Evolutionary conservation across 768 basidiomycete species (phyloP), one percentile per base, ranked within the genome.

Genomic region (Calvatia gigantea): DNA sequence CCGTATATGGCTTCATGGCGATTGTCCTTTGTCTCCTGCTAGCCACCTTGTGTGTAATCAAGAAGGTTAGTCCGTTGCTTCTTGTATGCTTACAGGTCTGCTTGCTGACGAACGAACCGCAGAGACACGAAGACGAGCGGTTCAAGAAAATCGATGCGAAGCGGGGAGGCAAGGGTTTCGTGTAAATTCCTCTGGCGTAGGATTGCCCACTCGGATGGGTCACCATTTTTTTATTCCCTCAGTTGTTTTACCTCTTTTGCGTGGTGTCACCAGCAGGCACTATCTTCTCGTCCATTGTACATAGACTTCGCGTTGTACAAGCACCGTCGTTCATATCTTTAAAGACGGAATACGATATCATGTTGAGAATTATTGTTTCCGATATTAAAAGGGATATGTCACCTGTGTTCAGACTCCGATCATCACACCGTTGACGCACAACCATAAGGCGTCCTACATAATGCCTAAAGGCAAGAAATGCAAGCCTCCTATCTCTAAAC

Each of bases 61-160:
- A 89, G 66, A 85, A 79, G 82, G 87, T 84, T 58, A 45, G 68
- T 57, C n/a, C 11, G 19, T 31, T 31, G 39, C 15, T 15, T 14
- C 32, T 52, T 33, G n/a, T 53, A 32, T 42, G 29, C 42, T 21
- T 32, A 0, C n/a, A 1, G 21, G 15, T 7, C 42, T 33, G 33
- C 44, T 39, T 42, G 46, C 33, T 52, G 29, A 29, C 29, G 44
- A 56, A 39, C n/a, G n/a, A 15, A 32, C 50, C 49, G 48, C 73
- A 92, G 90, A 81, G 91, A 62, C 75, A 85, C 67, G 86, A 94
- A 70, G 77, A 81, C 54, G 87, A 89, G 62, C 85, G 93, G 32
- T 95, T 96, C 79, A 85, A 82, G 76, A 88, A 79, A 73, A 95
- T 96, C 60, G 92, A 95, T 61, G 82, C 83, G 54, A 96, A 95